Base-by-base conservation (phyloP, 768 basidiomycete species). In the Leccinum subgranulosum region DNA sequence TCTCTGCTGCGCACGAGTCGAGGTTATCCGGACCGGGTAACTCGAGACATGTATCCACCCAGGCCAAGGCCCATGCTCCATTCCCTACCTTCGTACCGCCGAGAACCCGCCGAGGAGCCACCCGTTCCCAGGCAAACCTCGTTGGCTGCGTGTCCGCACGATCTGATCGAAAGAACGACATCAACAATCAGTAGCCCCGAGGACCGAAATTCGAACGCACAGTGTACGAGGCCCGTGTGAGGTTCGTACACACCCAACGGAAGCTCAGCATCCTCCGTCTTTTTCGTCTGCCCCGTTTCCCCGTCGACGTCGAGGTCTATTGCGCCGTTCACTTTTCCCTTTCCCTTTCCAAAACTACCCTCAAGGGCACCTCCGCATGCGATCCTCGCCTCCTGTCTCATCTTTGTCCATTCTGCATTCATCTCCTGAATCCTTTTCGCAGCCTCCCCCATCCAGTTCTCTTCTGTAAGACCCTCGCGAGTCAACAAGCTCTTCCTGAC, bases 361-460 rank as follows among this genome's bases (percentile, higher is more conserved):
- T 77, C 73, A 19, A 75, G 73, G 17, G 80, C 63, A 6, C 83
- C 82, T 10, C 84, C 81, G 19, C 79, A 80, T 51, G 76, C 75
- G 55, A 75, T 81, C 63, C 85, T 66, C 17, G 78, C 76, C 51
- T 84, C 82, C 62, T 71, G 76, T 60, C 90, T 75, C 67, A 82
- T 81, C 66, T 77, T 80, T 25, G 76, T 62, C 85, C 85, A 91
- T 61, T 84, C 84, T 28, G 80, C 75, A 50, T 86, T 87, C 45
- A 85, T 77, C 47, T 90, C 85, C 5, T 74, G 64, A 2, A 86
- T 84, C 33, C 87, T 79, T 63, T 76, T 78, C 1, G 94, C 88
- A 59, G 86, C 86, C 73, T 87, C 81, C 66, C 73, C 79, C 90
- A 98, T 95, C 94, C 94, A 98, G 67, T 96, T 96, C 64, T 94